Evolutionary conservation across 495 filamentous ascomycete species (phyloP).

Genomic region (Tuber magnatum): DNA sequence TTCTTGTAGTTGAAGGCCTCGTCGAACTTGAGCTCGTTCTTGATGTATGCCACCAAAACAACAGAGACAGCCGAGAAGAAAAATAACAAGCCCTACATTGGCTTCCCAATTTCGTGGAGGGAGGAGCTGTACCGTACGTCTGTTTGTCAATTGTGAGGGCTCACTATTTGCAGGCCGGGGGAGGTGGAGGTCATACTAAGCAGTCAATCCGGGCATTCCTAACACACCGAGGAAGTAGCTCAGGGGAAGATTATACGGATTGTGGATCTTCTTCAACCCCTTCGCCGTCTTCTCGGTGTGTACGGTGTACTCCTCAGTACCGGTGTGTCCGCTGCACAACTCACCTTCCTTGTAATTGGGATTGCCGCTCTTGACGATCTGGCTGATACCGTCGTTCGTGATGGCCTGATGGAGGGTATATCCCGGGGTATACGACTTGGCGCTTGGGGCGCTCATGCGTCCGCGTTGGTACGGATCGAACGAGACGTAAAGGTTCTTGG

Average conservation of each 20-base stretch:
- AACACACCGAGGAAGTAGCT: conserved; percentile 63
- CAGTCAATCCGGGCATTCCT: conserved; percentile 83
- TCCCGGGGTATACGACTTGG: conserved; percentile 58
- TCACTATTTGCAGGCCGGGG: background rate
- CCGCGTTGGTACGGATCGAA: conserved; percentile 78
- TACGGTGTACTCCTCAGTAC: conserved; percentile 57
- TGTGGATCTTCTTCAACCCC: conserved; percentile 49
- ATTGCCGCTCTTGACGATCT: conserved; percentile 61
- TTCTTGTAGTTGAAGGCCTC: conserved; percentile 59
- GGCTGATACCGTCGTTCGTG: conserved; percentile 51
- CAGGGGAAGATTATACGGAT: conserved; percentile 57
- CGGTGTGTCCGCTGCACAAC: conserved; percentile 53
- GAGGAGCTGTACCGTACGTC: conserved; percentile 46
- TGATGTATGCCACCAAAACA: conserved; percentile 49
- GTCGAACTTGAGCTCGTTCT: conserved; percentile 49
- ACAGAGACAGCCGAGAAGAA: conserved; percentile 74
- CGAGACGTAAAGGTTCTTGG: conserved; percentile 68
- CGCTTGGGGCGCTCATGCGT: conserved; percentile 48
- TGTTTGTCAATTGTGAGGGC: background rate
- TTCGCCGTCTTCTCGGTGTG: conserved; percentile 40
- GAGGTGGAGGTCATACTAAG: conserved; percentile 46
- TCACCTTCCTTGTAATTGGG: conserved; percentile 59
- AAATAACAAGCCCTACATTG: conserved; percentile 82
- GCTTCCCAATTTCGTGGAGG: conserved; percentile 74
- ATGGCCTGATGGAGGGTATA: conserved; percentile 55